Conservation (phyloP, 2,329 filamentous ascomycete species). For the Neonectria magnoliae region DNA sequence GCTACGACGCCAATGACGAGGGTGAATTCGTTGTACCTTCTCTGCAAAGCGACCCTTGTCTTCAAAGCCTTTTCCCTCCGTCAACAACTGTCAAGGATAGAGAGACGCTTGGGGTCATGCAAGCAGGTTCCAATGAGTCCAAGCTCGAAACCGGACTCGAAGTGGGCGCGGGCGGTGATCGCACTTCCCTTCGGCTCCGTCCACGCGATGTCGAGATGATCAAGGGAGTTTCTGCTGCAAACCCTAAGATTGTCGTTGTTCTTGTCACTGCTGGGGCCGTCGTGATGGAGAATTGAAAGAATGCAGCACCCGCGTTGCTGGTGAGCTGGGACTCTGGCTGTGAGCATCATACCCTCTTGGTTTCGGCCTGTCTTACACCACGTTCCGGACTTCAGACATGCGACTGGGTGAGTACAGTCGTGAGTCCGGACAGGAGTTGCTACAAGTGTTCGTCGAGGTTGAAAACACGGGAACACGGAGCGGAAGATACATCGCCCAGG, state of each 20-base stretch:
- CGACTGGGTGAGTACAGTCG: not conserved
- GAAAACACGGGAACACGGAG: slow-evolving; percentile 17
- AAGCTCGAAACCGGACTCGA: not conserved
- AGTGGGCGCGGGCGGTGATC: slow-evolving; percentile 32
- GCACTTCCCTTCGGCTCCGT: slow-evolving; percentile 21
- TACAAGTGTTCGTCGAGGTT: not conserved
- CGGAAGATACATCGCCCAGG: slow-evolving; percentile 29
- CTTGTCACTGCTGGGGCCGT: slow-evolving; percentile 33
- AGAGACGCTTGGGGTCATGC: no score
- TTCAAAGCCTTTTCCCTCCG: slow-evolving; percentile 11
- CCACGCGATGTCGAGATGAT: slow-evolving; percentile 30
- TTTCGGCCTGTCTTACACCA: slow-evolving; percentile 36
- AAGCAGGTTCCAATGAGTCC: no score
- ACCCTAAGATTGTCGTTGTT: slow-evolving; percentile 21
- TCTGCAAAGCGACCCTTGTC: slow-evolving; percentile 12
- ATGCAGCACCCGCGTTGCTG: slow-evolving; percentile 17
- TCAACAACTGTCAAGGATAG: not conserved
- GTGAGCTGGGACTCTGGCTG: slow-evolving; percentile 35
- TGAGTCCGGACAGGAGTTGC: not conserved
- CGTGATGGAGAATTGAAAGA: slow-evolving; percentile 34
- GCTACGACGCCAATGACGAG: slow-evolving; percentile 31
- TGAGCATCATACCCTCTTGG: slow-evolving; percentile 34
- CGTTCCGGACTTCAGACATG: slow-evolving; percentile 2
- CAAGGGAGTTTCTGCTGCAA: slow-evolving; percentile 15
- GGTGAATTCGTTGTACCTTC: slow-evolving; percentile 32